Evolutionary conservation across 2,329 filamentous ascomycete genomes (phyloP), one percentile per base, ranked within the genome.

Genomic region (Fusarium lateritium): DNA sequence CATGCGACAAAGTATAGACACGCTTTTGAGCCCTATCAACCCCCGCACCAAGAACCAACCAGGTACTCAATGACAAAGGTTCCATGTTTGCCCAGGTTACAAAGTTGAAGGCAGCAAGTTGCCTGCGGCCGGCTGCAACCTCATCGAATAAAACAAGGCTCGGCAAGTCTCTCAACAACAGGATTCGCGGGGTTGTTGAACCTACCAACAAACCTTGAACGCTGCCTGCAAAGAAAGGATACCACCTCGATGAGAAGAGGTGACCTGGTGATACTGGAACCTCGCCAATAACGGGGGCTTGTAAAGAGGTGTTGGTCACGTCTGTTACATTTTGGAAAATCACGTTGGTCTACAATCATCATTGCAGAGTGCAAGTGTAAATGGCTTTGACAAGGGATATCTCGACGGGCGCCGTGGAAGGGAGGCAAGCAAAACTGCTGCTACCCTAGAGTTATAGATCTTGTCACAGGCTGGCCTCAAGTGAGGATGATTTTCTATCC

Each of bases 321-420:
- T 31, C 8, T 43, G 28, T n/a, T 45, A 8, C 33, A 38, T 15
- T 6, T 46, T 17, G 22, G 15, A 39, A 14, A 15, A 22, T 7
- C n/a, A 39, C 3, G 26, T 50, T 56, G 57, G 43, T 17, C 26
- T 26, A 26, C 24, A 17, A 36, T 26, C 26, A n/a, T 44, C 13
- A 10, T 24, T 38, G 13, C 15, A 15, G 36, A 49, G 34, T 28
- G 24, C 40, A 44, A 38, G 36, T 50, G 24, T 31, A 31, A 31
- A 31, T 31, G 28, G 28, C 11, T 56, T 31, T 19, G 5, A 36
- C 7, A 36, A 34, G 11, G 13, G 15, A 19, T 4, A 56, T 38
- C n/a, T 31, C 4, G 11, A 36, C 43, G 58, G 58, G 59, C 44
- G 60, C 6, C 22, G 6, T 34, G 19, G 17, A 53, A 33, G 31